These are phyloP conservation scores for Aspergillus uvarum DNA, from an alignment of 2,329 filamentous ascomycete species.

Conservation along the genomic window DNA sequence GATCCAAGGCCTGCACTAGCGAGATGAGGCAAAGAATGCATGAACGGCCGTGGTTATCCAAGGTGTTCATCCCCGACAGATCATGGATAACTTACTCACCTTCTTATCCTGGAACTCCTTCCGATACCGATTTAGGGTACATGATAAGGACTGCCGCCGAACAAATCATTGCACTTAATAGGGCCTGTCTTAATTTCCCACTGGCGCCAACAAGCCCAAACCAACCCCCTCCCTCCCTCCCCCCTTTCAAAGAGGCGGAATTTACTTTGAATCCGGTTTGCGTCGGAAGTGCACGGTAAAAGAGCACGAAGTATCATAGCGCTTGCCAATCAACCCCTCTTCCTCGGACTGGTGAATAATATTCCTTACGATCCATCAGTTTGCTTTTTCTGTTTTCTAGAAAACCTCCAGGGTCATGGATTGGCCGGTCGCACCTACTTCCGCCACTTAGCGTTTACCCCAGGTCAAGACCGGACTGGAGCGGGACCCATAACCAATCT, in stretches of 20 bases:
- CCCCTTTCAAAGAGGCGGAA: slow-evolving; percentile 12
- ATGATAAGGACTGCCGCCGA: slow-evolving; percentile 15
- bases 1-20: neutral
- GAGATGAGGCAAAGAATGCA: neutral
- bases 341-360: slow-evolving; percentile 8
- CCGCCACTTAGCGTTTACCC: slow-evolving; percentile 25
- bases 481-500: slow-evolving; percentile 9
- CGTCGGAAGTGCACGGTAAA: slow-evolving; percentile 11
- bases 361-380: slow-evolving; percentile 10
- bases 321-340: slow-evolving; percentile 20
- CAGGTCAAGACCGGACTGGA: slow-evolving; percentile 25
- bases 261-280: slow-evolving; percentile 17
- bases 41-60: neutral
- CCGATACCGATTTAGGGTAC: slow-evolving; percentile 11
- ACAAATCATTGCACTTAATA: slow-evolving; percentile 16
- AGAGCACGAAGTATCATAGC: slow-evolving; percentile 11
- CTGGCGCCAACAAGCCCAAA: slow-evolving; percentile 15
- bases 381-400: slow-evolving; percentile 20
- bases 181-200: slow-evolving; percentile 13
- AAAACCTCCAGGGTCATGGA: slow-evolving; percentile 18
- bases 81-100: neutral
- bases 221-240: slow-evolving; percentile 15
- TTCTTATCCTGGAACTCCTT: slow-evolving; percentile 14
- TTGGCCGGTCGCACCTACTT: slow-evolving; percentile 12
- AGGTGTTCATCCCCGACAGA: neutral